These are phyloP conservation scores for Phytomonas sp. DNA, from an alignment of 208 protist genomes.

Conservation along the genomic window DNA sequence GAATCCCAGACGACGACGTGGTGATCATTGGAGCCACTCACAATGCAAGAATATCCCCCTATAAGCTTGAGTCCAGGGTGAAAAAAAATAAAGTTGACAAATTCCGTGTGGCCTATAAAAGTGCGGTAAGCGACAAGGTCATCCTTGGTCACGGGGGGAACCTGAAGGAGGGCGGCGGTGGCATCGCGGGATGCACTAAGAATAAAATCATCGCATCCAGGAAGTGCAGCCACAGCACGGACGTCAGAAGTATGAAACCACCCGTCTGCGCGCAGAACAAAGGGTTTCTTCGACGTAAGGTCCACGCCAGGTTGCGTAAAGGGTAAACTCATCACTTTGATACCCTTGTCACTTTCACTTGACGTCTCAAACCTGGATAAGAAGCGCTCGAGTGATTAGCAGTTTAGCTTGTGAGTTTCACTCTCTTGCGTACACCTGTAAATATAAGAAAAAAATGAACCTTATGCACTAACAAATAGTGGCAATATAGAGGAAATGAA, in stretches of 20 bases:
- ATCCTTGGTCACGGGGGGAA: conserved; percentile 16
- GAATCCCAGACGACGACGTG: conserved; percentile 63
- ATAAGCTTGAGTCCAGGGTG: conserved; percentile 25
- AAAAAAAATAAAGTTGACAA: conserved; percentile 74
- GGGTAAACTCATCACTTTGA: not conserved
- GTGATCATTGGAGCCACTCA: conserved; percentile 71
- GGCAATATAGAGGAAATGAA: not conserved
- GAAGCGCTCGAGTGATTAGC: not conserved
- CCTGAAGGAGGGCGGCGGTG: conserved; percentile 26
- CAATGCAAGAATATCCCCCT: conserved; percentile 20
- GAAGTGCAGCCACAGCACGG: conserved; percentile 28
- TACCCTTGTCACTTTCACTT: not conserved
- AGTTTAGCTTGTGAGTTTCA: not conserved
- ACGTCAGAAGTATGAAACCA: conserved; percentile 45
- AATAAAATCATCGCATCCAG: conserved; percentile 9
- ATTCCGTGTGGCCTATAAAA: conserved; percentile 57
- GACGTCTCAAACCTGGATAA: not conserved
- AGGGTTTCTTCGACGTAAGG: conserved; percentile 12
- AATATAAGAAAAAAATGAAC: not conserved
- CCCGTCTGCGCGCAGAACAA: conserved; percentile 51
- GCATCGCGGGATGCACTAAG: conserved; percentile 53
- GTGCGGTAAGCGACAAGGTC: conserved; percentile 12
- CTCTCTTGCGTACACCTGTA: not conserved
- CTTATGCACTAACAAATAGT: not conserved
- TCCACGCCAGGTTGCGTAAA: not conserved